Conservation (phyloP, 768 basidiomycete genomes). For the Lentinula raphanica region DNA sequence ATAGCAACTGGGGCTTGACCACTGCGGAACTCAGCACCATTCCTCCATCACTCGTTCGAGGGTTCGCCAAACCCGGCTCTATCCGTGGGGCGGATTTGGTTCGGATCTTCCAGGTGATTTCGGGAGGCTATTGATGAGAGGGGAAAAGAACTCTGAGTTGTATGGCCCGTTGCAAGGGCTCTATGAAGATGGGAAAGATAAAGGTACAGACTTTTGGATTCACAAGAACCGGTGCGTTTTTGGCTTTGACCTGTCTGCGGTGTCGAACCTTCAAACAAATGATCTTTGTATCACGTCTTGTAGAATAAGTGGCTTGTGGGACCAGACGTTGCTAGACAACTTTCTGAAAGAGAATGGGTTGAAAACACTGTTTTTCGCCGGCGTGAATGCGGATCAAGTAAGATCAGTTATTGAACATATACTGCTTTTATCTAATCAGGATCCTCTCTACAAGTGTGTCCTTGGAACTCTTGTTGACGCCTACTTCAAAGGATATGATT, state of each 20-base stretch:
- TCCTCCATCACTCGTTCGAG: constrained; percentile 53
- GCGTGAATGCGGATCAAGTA: constrained; percentile 67
- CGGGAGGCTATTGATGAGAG: constrained; percentile 57
- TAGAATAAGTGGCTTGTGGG: constrained; percentile 67
- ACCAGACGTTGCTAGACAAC: constrained; percentile 55
- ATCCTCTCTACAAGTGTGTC: constrained; percentile 62
- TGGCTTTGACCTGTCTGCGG: too few species aligned
- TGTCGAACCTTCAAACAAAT: too few species aligned
- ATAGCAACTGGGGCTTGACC: constrained; percentile 70
- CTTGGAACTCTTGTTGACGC: constrained; percentile 59
- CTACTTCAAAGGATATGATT: constrained; percentile 62
- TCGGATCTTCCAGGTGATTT: constrained; percentile 47
- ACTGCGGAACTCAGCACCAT: constrained; percentile 56
- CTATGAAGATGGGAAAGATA: constrained; percentile 44
- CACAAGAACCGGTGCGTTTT: constrained; percentile 56
- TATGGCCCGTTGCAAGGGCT: constrained; percentile 59
- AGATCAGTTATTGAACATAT: background rate
- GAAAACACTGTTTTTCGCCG: constrained; percentile 55
- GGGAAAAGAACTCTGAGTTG: constrained; percentile 49
- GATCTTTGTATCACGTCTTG: background rate
- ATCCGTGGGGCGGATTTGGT: constrained; percentile 42
- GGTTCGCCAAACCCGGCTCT: constrained; percentile 41
- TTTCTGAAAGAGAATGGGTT: constrained; percentile 61
- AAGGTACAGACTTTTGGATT: constrained; percentile 65
- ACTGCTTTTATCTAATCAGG: background rate